Evolutionary conservation across 805 yeast species (phyloP), one percentile per base, ranked within the genome.

Genomic region (Geotrichum ghanense): DNA sequence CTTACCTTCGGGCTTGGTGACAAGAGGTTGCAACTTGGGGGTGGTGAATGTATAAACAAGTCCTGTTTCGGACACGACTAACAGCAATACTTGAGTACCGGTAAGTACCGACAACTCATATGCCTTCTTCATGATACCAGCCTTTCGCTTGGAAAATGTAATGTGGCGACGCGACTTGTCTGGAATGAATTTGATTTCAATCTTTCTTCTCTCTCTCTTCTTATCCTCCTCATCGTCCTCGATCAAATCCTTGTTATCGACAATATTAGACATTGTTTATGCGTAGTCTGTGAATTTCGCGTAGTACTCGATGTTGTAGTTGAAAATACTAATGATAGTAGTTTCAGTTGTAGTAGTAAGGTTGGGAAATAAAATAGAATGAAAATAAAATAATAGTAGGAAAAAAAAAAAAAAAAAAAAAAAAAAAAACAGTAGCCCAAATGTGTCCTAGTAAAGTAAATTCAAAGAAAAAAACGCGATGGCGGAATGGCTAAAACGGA

Each of bases 51-150:
- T 92, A 68, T 92, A 92, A 47, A 92, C 98, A 52, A 92, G 78
- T 14, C 98, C 98, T n/a, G 98, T 92, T 66, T 92, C 98, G 46
- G 95, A 83, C 24, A 92, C 98, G 48, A 92, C 98, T 56, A 92
- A 76, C 50, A 92, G 72, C 53, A 92, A 74, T 23, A 92, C 97
- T 67, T 92, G 98, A 25, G 98, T 92, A 48, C 98, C 98, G 12
- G 98, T 92, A 57, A 92, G 75, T 45, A 92, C 97, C 19, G 95
- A 83, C 53, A 92, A 74, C 65, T 92, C 98, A 68, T 90, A 92
- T n/a, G 98, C 98, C 71, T 92, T 92, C 71, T 92, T 92, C 98
- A 92, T 92, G 60, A 92, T 90, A 57, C 98, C 98, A 42, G 96
- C 97, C 69, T 90, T 90, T 69, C 98, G 83, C 71, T 92, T 92